A percentile compares a stretch with the other conserved stretches of the same genome.
These are phyloP conservation scores for Populus tomentosa DNA, from an alignment of 441 rosid genomes.

Conservation along the genomic window DNA sequence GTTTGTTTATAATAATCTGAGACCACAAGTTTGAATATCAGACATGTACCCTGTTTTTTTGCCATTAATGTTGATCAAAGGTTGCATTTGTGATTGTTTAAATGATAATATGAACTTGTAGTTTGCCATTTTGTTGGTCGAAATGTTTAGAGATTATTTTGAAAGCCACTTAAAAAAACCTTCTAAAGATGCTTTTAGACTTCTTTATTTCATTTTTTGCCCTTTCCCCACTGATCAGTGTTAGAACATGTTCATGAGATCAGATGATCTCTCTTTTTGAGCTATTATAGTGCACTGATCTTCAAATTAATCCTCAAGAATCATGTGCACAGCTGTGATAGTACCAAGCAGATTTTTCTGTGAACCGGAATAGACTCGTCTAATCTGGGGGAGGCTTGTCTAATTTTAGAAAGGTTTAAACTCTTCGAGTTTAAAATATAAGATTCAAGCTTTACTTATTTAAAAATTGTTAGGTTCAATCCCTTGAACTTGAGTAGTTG, in stretches of 20 bases:
- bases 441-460: too few species aligned
- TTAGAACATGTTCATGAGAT: neutral
- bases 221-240: neutral
- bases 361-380: too few species aligned
- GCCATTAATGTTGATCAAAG: neutral
- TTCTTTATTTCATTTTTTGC: neutral
- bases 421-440: too few species aligned
- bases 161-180: neutral
- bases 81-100: neutral
- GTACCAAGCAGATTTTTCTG: neutral
- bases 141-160: neutral
- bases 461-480: too few species aligned
- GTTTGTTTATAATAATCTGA: slow-evolving; percentile 1
- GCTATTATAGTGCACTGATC: neutral
- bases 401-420: too few species aligned
- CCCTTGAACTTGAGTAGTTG: too few species aligned
- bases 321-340: neutral
- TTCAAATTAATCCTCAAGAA: neutral
- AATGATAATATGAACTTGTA: neutral
- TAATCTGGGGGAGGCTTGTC: too few species aligned
- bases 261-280: neutral
- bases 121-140: neutral
- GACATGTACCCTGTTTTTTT: slow-evolving; percentile 1
- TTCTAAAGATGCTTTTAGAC: neutral
- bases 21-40: slow-evolving; percentile 8